Evolutionary conservation across 2,329 filamentous ascomycete species (phyloP).

Genomic region (Podosphaera aphanis): DNA sequence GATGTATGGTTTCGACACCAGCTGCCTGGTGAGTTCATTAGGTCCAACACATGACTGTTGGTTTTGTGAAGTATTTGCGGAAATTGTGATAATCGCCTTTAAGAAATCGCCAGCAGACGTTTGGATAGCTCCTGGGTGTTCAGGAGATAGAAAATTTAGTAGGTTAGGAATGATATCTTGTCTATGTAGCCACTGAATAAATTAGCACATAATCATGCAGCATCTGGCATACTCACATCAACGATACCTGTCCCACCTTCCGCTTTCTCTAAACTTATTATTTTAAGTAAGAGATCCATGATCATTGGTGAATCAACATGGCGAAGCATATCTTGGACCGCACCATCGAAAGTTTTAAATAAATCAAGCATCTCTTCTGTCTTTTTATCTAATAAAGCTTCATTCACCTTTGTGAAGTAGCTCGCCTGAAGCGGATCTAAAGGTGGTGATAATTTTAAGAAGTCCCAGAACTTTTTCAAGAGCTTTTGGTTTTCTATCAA

Average conservation of each 20-base stretch:
- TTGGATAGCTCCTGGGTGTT: slow-evolving; percentile 74
- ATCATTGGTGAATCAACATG: slow-evolving; percentile 96
- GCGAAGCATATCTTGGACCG: slow-evolving; percentile 64
- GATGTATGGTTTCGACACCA: slow-evolving; percentile 70
- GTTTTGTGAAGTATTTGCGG: slow-evolving; percentile 90
- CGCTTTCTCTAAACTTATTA: slow-evolving; percentile 82
- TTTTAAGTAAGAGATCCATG: slow-evolving; percentile 91
- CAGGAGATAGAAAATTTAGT: slow-evolving; percentile 63
- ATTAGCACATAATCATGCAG: slow-evolving; percentile 2
- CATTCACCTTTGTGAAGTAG: slow-evolving; percentile 97
- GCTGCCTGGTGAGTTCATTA: slow-evolving; percentile 82
- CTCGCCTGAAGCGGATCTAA: slow-evolving; percentile 84
- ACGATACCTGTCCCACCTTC: slow-evolving; percentile 83
- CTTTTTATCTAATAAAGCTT: slow-evolving; percentile 92
- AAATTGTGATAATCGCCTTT: slow-evolving; percentile 97
- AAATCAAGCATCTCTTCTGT: slow-evolving; percentile 90
- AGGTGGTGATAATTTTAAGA: slow-evolving; percentile 60
- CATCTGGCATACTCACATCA: slow-evolving; percentile 36
- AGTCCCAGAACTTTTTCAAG: slow-evolving; percentile 73
- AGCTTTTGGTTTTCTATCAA: slow-evolving; percentile 64
- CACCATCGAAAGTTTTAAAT: slow-evolving; percentile 60
- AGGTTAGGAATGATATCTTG: slow-evolving; percentile 72
- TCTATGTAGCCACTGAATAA: slow-evolving; percentile 63
- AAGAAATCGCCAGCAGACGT: slow-evolving; percentile 93
- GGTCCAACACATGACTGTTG: slow-evolving; percentile 98